A percentile compares a stretch with the other conserved stretches of the same genome.
Evolutionary conservation across 306 rosid genomes (phyloP).

Genomic region (Hippophae gyantsensis): DNA sequence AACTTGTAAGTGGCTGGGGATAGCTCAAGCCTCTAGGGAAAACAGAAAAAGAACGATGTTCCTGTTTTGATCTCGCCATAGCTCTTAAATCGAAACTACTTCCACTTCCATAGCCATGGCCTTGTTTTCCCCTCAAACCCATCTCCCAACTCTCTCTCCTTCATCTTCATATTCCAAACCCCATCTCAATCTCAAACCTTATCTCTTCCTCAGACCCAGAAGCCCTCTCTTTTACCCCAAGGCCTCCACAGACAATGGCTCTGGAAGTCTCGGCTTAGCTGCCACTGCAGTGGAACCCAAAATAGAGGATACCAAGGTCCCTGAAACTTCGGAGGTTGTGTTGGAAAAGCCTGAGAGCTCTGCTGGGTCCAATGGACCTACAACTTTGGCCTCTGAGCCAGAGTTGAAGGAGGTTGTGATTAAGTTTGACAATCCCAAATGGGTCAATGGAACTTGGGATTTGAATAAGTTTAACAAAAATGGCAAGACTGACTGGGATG

Average conservation of each 20-base stretch:
- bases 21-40: neutral
- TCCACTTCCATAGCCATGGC: constrained; percentile 58
- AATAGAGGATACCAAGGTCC: constrained; percentile 14
- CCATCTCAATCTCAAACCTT: constrained; percentile 25
- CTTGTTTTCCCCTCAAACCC: constrained; percentile 57
- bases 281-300: constrained; percentile 22
- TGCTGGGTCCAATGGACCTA: constrained; percentile 46
- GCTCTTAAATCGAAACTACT: neutral
- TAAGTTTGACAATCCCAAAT: constrained; percentile 51
- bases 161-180: constrained; percentile 25
- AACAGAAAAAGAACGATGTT: constrained; percentile 16
- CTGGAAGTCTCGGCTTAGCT: constrained; percentile 31
- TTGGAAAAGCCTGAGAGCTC: constrained; percentile 20
- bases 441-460: constrained; percentile 94
- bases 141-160: constrained; percentile 31
- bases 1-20: neutral
- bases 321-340: constrained; percentile 20
- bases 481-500: constrained; percentile 81
- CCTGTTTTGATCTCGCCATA: constrained; percentile 16
- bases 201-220: constrained; percentile 32
- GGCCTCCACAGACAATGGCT: constrained; percentile 52
- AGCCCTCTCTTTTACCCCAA: constrained; percentile 19
- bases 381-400: constrained; percentile 23
- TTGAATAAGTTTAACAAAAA: constrained; percentile 74
- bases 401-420: constrained; percentile 18